phyloP scores from a whole-genome alignment of 176 grass and related monocot species.

The Bromus sterilis region DNA sequence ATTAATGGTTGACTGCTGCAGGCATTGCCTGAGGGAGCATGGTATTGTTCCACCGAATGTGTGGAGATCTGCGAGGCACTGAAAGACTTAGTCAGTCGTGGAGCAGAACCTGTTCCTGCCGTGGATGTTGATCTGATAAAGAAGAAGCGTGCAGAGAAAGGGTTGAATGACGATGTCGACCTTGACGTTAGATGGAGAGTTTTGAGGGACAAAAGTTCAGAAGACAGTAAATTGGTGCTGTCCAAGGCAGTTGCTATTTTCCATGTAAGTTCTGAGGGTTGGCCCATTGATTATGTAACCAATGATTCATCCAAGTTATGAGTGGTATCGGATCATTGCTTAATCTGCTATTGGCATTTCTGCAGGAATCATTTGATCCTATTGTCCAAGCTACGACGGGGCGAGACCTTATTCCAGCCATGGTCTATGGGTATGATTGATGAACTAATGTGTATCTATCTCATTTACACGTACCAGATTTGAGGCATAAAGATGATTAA shows the following conservation, averaged over 20 bases:
- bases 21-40: constrained; percentile 77
- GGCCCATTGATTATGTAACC: neutral
- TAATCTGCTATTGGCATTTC: neutral
- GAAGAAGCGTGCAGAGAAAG: constrained; percentile 60
- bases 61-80: constrained; percentile 51
- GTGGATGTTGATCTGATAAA: constrained; percentile 63
- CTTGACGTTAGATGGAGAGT: constrained; percentile 86
- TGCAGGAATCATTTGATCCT: constrained; percentile 91
- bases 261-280: constrained; percentile 51
- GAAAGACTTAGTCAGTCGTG: constrained; percentile 40
- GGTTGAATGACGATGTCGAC: constrained; percentile 27
- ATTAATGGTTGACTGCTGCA: constrained; percentile 32
- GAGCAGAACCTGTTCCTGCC: constrained; percentile 34
- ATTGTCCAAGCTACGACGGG: constrained; percentile 72
- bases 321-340: neutral
- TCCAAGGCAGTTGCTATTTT: constrained; percentile 91
- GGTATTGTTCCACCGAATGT: constrained; percentile 76
- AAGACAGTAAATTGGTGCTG: constrained; percentile 76
- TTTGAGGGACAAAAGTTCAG: constrained; percentile 63
- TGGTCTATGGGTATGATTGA: constrained; percentile 83
- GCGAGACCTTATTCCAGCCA: constrained; percentile 86
- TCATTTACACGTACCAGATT: neutral
- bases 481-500: neutral
- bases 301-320: neutral
- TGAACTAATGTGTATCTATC: neutral